These are phyloP conservation scores for Entomortierella chlamydospora DNA, from an alignment of 192 early-diverging fungal species.

Conservation along the genomic window DNA sequence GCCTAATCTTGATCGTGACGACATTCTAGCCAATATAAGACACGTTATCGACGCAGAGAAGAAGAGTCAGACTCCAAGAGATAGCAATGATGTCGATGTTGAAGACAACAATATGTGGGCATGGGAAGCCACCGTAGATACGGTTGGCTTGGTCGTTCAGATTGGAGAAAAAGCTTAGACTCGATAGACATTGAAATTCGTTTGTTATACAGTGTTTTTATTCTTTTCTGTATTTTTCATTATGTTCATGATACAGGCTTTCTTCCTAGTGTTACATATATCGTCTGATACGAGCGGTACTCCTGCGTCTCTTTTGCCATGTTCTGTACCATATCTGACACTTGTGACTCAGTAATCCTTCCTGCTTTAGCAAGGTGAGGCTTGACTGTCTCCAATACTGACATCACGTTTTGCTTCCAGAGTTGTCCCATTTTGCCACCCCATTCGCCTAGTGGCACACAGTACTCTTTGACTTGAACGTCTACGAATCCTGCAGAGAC, in stretches of 20 bases:
- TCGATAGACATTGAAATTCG: neutral
- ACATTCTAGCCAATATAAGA: neutral
- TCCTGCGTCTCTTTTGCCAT: constrained; percentile 15
- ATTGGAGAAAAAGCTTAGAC: constrained; percentile 2
- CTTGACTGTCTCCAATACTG: constrained; percentile 32
- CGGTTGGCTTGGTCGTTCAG: constrained; percentile 13
- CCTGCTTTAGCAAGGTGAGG: constrained; percentile 16
- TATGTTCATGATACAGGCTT: constrained; percentile 25
- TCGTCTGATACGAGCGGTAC: constrained; percentile 14
- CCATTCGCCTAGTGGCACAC: constrained; percentile 31
- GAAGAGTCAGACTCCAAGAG: neutral
- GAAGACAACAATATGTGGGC: constrained; percentile 19
- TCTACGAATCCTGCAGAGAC: constrained; percentile 26
- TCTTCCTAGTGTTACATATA: constrained; percentile 43
- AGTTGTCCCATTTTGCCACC: constrained; percentile 33
- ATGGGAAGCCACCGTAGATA: constrained; percentile 23
- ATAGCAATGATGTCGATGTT: neutral
- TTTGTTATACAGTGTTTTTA: neutral
- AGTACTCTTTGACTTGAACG: constrained; percentile 36
- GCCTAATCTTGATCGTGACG: neutral
- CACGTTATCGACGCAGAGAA: neutral
- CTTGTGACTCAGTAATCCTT: constrained; percentile 1
- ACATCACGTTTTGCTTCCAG: constrained; percentile 34
- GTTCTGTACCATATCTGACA: constrained; percentile 13
- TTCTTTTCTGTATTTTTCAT: neutral